Percentiles rank a stretch among this genome's conserved stretches.
phyloP scores from a whole-genome alignment of 495 filamentous ascomycete genomes.

The Clavariopsis aquatica region DNA sequence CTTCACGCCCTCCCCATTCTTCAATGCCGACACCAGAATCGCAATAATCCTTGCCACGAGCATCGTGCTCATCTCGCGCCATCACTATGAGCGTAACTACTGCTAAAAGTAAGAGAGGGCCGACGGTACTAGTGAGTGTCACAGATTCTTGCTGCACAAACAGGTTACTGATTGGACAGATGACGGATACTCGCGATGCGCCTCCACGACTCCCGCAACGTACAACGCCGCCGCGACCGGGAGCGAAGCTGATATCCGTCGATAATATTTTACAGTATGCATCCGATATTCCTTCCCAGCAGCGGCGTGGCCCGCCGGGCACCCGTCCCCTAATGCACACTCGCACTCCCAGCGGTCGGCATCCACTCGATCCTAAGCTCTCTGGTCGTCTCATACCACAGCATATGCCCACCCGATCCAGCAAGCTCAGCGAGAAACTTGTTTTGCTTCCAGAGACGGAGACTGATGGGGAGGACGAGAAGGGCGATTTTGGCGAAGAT shows the following conservation, averaged over 20 bases:
- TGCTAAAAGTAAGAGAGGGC: slow-evolving; percentile 52
- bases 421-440: slow-evolving; percentile 91
- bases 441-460: slow-evolving; percentile 87
- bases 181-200: slow-evolving; percentile 62
- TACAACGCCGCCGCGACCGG: slow-evolving; percentile 27
- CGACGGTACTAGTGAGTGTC: slow-evolving; percentile 56
- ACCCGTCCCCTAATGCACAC: slow-evolving; percentile 51
- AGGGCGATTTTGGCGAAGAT: slow-evolving; percentile 56
- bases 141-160: slow-evolving; percentile 12
- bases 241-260: slow-evolving; percentile 85
- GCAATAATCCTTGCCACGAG: neutral
- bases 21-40: slow-evolving; percentile 3
- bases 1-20: neutral
- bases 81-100: slow-evolving; percentile 32
- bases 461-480: slow-evolving; percentile 56
- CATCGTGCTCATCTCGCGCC: neutral
- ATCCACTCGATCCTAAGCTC: slow-evolving; percentile 48
- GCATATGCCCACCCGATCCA: slow-evolving; percentile 81
- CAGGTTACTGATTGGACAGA: slow-evolving; percentile 44
- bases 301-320: slow-evolving; percentile 73
- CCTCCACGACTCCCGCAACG: slow-evolving; percentile 43
- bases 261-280: slow-evolving; percentile 94
- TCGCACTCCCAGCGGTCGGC: slow-evolving; percentile 50
- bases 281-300: slow-evolving; percentile 92
- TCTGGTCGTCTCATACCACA: slow-evolving; percentile 41